These are phyloP conservation scores for Tetrapyrgos nigripes DNA, from an alignment of 1,284 basidiomycete genomes.

Conservation along the genomic window DNA sequence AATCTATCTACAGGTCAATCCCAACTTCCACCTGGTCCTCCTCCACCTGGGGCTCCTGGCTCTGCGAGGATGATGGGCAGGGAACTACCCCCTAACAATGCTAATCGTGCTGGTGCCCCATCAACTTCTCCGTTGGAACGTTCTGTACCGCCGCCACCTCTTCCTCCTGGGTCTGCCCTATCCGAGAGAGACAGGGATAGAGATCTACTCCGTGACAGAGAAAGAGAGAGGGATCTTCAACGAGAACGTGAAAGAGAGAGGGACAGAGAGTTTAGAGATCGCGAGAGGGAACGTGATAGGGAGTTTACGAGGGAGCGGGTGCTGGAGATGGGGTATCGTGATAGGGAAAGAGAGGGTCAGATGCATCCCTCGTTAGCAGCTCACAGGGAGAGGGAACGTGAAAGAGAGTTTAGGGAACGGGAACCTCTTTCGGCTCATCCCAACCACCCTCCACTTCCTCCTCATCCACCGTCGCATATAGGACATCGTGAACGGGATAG, in stretches of 20 bases:
- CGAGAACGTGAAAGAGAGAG: constrained; percentile 16
- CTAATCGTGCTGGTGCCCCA: too few species aligned
- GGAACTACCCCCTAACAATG: too few species aligned
- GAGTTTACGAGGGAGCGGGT: neutral
- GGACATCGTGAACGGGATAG: constrained; percentile 27
- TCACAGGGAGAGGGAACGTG: constrained; percentile 16
- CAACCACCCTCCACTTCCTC: constrained; percentile 3
- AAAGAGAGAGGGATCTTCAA: constrained; percentile 5
- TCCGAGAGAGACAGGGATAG: too few species aligned
- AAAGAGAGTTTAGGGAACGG: constrained; percentile 9
- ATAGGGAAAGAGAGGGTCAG: too few species aligned
- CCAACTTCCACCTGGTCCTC: constrained; percentile 10
- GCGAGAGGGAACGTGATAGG: constrained; percentile 12
- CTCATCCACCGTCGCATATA: constrained; percentile 1
- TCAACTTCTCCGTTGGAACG: too few species aligned
- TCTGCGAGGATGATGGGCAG: constrained; percentile 10
- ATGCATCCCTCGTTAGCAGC: too few species aligned
- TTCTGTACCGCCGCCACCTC: neutral
- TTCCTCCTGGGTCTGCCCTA: too few species aligned
- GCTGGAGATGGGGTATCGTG: neutral
- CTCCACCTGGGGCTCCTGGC: neutral
- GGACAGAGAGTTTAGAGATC: constrained; percentile 11
- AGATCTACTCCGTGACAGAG: neutral
- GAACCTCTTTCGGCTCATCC: neutral
- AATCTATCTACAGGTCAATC: neutral